Conservation (phyloP, 2,329 filamentous ascomycete genomes). For the Diaporthe sp. region DNA sequence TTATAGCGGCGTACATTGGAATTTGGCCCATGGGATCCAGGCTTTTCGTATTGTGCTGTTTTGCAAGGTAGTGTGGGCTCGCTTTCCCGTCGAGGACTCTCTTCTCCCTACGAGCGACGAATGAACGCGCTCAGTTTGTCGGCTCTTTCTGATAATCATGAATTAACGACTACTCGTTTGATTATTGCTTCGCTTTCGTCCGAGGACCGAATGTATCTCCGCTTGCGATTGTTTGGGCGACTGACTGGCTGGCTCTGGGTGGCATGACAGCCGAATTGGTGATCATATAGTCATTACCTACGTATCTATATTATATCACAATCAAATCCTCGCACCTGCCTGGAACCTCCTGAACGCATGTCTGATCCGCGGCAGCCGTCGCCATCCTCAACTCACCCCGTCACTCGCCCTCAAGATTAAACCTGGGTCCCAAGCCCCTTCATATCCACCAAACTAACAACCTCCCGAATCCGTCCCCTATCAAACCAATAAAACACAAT, state of each 20-base stretch:
- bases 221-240: not conserved
- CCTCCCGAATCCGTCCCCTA: constrained; percentile 45
- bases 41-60: not conserved
- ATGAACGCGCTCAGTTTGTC: not conserved
- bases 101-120: not conserved
- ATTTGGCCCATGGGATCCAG: not conserved
- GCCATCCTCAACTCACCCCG: not conserved
- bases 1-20: not conserved
- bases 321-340: not conserved
- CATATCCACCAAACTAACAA: constrained; percentile 49
- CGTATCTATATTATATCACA: not conserved
- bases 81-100: not conserved
- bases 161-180: constrained; percentile 1
- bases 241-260: too few relatives aligned
- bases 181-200: not conserved
- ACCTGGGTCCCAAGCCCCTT: constrained; percentile 16
- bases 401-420: not conserved
- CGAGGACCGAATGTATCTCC: not conserved
- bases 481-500: constrained; percentile 48
- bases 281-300: not conserved
- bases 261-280: not conserved
- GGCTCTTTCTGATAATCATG: not conserved
- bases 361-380: not conserved
- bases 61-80: not conserved
- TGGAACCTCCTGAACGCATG: not conserved